A percentile compares a stretch with the other conserved stretches of the same genome.
phyloP scores from a whole-genome alignment of 495 filamentous ascomycete species.

The Penicillium silybi region DNA sequence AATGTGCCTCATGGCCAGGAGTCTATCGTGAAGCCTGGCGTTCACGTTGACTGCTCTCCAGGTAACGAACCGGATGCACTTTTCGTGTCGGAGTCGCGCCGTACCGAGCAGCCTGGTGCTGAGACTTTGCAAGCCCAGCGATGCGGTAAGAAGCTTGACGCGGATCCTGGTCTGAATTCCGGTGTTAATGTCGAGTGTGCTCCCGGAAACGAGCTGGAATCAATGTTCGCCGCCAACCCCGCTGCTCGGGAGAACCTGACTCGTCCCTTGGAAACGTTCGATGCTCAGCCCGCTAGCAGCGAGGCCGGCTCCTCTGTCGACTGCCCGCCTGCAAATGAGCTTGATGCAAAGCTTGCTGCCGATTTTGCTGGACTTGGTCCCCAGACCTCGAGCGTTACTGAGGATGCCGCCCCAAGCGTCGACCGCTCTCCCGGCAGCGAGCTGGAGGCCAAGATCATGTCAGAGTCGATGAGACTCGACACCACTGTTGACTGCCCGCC shows the following conservation, averaged over 20 bases:
- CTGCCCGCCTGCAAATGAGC: slow-evolving; percentile 12
- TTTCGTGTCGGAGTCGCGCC: slow-evolving; percentile 5
- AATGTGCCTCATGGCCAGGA: background rate
- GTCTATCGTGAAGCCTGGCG: background rate
- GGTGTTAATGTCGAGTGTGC: slow-evolving; percentile 8
- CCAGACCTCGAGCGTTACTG: background rate
- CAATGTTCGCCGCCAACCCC: slow-evolving; percentile 10
- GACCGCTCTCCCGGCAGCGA: slow-evolving; percentile 12
- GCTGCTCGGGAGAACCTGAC: slow-evolving; percentile 1
- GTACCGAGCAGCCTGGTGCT: background rate
- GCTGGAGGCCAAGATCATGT: slow-evolving; percentile 9
- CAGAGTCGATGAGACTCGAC: background rate
- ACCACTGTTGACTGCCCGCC: slow-evolving; percentile 2
- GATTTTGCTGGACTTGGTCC: background rate
- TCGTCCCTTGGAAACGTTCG: background rate
- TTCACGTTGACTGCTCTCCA: slow-evolving; percentile 4
- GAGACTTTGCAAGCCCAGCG: background rate
- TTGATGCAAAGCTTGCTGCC: slow-evolving; percentile 10
- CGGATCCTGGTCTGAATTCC: background rate
- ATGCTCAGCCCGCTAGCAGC: background rate
- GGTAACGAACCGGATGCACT: slow-evolving; percentile 8
- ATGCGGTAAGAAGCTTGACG: background rate
- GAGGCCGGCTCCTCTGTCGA: background rate
- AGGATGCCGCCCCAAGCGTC: background rate
- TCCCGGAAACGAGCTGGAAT: slow-evolving; percentile 17